Evolutionary conservation across 1,139 yeast species (phyloP), one percentile per base, ranked within the genome.

Genomic region (Dujonia santamariae): DNA sequence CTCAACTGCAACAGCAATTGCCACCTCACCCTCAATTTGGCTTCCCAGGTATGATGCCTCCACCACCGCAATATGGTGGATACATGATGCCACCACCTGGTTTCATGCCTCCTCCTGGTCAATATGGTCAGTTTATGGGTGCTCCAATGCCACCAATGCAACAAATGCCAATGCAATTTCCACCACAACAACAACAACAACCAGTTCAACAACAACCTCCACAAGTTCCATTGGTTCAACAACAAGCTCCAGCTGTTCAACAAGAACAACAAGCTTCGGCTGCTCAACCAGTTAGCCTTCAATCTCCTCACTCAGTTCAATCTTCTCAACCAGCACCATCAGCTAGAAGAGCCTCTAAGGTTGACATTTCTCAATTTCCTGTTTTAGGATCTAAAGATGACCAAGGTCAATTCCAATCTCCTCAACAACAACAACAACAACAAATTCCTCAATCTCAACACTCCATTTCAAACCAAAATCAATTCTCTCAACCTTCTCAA

Each of bases 311-410:
- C 14, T 48, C 34, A 31, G 45, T 36, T 27, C 51, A 38, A 34
- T 42, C 38, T 25, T 49, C 40, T 25, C 56, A 37, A 18, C 55
- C 42, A 35, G 41, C 30, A 25, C 37, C 51, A 42, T 23, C 34
- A 14, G 22, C 30, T 37, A 35, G 41, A 28, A 46, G 40, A 25
- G 30, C 49, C 9, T 37, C 46, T 18, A 59, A 54, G 40, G 67
- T 61, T 4, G 74, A 72, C 43, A 55, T 67, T 37, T 63, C 75
- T 7, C 72, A 70, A 37, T 72, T 73, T 47, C 79, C 79, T 3
- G 72, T 71, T 12, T 61, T 73, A 40, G 78, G 78, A 1, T 56
- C 76, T 7, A 72, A 67, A 46, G 67, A 53, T 18, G 41, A 37
- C 13, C 34, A 34, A 12, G 26, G 22, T 4, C 39, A 37, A 30